phyloP scores from a whole-genome alignment of 2,329 filamentous ascomycete genomes.

The Acarospora socialis region DNA sequence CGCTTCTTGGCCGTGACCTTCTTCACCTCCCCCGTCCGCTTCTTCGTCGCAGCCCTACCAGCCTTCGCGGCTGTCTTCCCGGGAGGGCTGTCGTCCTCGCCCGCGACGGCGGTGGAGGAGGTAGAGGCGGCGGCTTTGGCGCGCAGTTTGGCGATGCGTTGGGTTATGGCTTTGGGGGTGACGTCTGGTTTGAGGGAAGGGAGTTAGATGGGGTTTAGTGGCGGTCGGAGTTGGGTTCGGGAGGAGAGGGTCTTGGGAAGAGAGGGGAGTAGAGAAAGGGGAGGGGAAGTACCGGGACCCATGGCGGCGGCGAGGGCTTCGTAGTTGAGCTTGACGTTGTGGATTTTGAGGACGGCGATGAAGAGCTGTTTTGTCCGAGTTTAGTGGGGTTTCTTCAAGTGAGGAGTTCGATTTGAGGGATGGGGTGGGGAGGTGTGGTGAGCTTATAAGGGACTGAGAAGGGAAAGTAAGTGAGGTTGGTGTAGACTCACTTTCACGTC shows the following conservation, averaged over 20 bases:
- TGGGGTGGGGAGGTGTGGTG: not conserved
- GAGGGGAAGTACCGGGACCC: conserved; percentile 13
- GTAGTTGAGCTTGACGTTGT: conserved; percentile 22
- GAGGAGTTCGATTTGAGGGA: not conserved
- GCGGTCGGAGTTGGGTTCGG: conserved; percentile 9
- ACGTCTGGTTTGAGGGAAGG: conserved; percentile 16
- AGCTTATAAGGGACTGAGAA: conserved; percentile 1
- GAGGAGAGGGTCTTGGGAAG: not conserved
- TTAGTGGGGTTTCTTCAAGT: not conserved
- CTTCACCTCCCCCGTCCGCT: no score
- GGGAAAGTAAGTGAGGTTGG: not conserved
- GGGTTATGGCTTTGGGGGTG: conserved; percentile 27
- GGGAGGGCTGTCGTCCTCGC: no score
- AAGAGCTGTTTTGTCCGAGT: conserved; percentile 20
- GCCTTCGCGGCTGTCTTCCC: no score
- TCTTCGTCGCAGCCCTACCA: no score
- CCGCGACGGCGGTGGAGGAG: no score
- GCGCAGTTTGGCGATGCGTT: conserved; percentile 25
- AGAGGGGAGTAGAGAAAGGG: not conserved
- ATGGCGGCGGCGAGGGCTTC: conserved; percentile 24
- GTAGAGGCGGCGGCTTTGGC: conserved; percentile 13
- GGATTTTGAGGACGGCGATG: conserved; percentile 27
- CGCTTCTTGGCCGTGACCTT: no score
- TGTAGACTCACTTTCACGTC: not conserved
- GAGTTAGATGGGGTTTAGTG: not conserved